Conservation (phyloP, 129 eudicot species). For the Artemisia tridentata region DNA sequence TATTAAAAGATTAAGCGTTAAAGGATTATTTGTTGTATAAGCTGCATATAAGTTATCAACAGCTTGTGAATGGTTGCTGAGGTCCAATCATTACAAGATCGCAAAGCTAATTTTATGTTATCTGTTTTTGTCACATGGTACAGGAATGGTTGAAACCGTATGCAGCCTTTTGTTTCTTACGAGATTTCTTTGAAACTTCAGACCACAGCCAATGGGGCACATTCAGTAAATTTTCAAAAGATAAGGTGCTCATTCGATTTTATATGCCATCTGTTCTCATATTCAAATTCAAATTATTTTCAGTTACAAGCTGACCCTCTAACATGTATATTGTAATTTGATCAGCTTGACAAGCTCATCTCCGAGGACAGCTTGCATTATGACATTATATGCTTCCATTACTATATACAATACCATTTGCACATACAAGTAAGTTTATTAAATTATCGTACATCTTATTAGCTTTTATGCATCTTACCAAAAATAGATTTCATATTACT, state of each 20-base stretch:
- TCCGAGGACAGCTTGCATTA: slow-evolving; percentile 79
- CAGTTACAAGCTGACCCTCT: not conserved
- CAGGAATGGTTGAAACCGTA: slow-evolving; percentile 98
- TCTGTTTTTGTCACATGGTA: slow-evolving; percentile 18
- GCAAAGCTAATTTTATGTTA: not conserved
- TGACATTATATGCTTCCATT: slow-evolving; percentile 77
- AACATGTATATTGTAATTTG: slow-evolving; percentile 29
- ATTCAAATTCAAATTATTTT: not conserved
- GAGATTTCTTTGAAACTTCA: slow-evolving; percentile 94
- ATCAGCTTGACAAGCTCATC: slow-evolving; percentile 91
- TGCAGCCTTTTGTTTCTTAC: slow-evolving; percentile 96
- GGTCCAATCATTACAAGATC: no score
- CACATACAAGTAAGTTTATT: slow-evolving; percentile 73
- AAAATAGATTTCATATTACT: slow-evolving; percentile 5
- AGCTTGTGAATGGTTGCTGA: not conserved
- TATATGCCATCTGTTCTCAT: not conserved
- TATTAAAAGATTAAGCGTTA: not conserved
- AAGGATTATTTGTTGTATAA: not conserved
- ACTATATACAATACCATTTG: slow-evolving; percentile 87
- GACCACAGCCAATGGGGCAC: slow-evolving; percentile 98
- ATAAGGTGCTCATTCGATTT: slow-evolving; percentile 50
- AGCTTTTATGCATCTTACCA: slow-evolving; percentile 2
- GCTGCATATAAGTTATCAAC: not conserved
- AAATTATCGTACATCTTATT: not conserved
- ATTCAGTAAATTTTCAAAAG: slow-evolving; percentile 62